Percentiles rank a stretch among this genome's conserved stretches.
Evolutionary conservation across 2,329 filamentous ascomycete genomes (phyloP).

Genomic region (Talaromyces piceae): DNA sequence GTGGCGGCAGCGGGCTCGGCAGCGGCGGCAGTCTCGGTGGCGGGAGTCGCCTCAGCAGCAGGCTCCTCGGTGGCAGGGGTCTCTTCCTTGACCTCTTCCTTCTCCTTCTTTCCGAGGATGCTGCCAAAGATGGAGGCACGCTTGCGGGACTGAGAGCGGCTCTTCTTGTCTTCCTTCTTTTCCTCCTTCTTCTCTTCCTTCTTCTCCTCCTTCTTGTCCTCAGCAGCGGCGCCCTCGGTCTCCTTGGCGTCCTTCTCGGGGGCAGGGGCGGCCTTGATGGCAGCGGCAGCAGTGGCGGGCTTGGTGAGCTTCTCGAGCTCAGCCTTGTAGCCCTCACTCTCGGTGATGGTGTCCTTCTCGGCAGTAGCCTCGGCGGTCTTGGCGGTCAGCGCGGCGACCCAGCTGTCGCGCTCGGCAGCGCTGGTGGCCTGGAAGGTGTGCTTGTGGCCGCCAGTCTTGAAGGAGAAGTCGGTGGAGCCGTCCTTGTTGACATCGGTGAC

Average conservation of each 20-base stretch:
- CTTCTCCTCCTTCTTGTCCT: conserved; percentile 44
- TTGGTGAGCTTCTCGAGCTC: conserved; percentile 63
- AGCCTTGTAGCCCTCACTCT: conserved; percentile 82
- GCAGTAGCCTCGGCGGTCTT: conserved; percentile 82
- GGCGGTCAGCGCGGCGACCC: conserved; percentile 75
- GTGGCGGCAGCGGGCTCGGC: conserved; percentile 27
- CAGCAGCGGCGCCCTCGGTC: conserved; percentile 39
- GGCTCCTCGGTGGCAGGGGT: conserved; percentile 24
- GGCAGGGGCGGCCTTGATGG: conserved; percentile 6
- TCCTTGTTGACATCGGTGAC: conserved; percentile 67
- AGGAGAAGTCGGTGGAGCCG: conserved; percentile 72
- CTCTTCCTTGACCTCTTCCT: conserved; percentile 38
- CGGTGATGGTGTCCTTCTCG: conserved; percentile 62
- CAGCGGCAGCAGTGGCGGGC: conserved; percentile 31
- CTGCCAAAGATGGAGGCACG: conserved; percentile 51
- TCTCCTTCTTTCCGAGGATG: conserved; percentile 53
- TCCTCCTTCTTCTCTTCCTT: conserved; percentile 31
- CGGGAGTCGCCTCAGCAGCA: conserved; percentile 22
- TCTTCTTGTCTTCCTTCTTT: conserved; percentile 42
- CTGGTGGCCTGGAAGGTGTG: conserved; percentile 81
- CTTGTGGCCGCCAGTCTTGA: conserved; percentile 81
- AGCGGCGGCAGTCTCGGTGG: conserved; percentile 20
- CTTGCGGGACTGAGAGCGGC: conserved; percentile 53
- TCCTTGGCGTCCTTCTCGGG: conserved; percentile 14
- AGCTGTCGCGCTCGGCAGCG: conserved; percentile 77